Evolutionary conservation across 257 asterid genomes (phyloP), one percentile per base, ranked within the genome.

Genomic region (Solanum sejunctum): DNA sequence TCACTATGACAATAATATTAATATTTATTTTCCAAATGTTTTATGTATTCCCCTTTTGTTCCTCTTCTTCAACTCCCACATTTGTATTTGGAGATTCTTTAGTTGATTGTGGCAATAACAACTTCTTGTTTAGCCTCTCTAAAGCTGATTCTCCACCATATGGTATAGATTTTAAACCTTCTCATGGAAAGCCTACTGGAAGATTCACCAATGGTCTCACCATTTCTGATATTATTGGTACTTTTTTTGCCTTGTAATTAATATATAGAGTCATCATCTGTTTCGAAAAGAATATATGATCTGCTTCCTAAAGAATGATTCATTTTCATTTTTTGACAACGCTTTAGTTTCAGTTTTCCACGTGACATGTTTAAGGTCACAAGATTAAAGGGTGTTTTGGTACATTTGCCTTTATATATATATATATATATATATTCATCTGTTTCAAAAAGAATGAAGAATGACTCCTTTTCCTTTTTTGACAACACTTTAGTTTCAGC

Each of bases 171-270:
- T 92, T 92, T 49, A 52, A 77, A 12, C 90, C 93, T 64, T 89
- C 93, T 1, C 88, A 85, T 17, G 94, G 93, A 15, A 86, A 58
- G 2, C 94, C 94, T 6, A 92, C 93, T 0, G 94, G 94, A 67
- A 84, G 93, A 84, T 92, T 92, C 89, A 90, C 94, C 80, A 90
- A 92, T 52, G 94, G 93, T 45, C 91, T 86, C 52, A 92, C 94
- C 80, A 90, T 89, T n/a, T 83, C 92, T 5, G 94, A 92, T 64
- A 84, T 90, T 61, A 71, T 90, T 1, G 94, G 94, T 91, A 89
- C 47, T 73, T 47, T 12, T 36, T 36, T 36, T 0, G 15, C 69
- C 12, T 10, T 3, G 6, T 60, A 60, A 60, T 1, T 32, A 32
- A 32, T 32, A 32, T 32, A 32, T 32, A 32, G 36, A 32, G 2